phyloP scores from a whole-genome alignment of 192 early-diverging fungal species.

The Rhizoclosmatium globosum region DNA sequence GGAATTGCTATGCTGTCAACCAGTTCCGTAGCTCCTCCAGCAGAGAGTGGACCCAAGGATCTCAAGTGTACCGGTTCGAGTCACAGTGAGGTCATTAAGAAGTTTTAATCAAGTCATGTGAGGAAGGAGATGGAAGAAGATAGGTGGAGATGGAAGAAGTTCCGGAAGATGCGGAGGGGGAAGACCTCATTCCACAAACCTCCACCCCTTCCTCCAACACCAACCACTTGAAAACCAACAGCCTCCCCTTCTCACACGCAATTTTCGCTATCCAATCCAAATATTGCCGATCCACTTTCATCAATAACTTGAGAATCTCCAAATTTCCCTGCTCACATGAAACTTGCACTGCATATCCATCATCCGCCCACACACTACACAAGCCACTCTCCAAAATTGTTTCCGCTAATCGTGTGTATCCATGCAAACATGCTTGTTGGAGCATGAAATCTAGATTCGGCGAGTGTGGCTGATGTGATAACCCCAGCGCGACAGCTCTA shows the following conservation, averaged over 20 bases:
- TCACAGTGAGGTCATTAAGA: too few relatives aligned
- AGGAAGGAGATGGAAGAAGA: too few relatives aligned
- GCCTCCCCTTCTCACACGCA: background rate
- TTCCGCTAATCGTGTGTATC: background rate
- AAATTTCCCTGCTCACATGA: background rate
- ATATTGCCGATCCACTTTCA: background rate
- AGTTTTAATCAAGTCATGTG: too few relatives aligned
- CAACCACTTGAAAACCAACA: background rate
- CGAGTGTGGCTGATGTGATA: too few relatives aligned
- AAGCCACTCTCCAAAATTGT: background rate
- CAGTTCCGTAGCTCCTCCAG: too few relatives aligned
- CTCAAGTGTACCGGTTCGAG: too few relatives aligned
- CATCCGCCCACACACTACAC: background rate
- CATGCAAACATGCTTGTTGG: slow-evolving; percentile 5
- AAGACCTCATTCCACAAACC: too few relatives aligned
- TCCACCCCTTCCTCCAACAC: background rate
- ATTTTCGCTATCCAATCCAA: background rate
- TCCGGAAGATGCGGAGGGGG: too few relatives aligned
- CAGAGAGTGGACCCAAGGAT: too few relatives aligned
- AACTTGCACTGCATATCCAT: slow-evolving; percentile 10
- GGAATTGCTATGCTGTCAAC: too few relatives aligned
- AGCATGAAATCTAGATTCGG: background rate
- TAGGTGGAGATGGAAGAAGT: too few relatives aligned
- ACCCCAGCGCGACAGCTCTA: background rate
- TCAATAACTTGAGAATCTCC: background rate